phyloP scores from a whole-genome alignment of 192 early-diverging fungal genomes.

The Linnemannia hyalina region DNA sequence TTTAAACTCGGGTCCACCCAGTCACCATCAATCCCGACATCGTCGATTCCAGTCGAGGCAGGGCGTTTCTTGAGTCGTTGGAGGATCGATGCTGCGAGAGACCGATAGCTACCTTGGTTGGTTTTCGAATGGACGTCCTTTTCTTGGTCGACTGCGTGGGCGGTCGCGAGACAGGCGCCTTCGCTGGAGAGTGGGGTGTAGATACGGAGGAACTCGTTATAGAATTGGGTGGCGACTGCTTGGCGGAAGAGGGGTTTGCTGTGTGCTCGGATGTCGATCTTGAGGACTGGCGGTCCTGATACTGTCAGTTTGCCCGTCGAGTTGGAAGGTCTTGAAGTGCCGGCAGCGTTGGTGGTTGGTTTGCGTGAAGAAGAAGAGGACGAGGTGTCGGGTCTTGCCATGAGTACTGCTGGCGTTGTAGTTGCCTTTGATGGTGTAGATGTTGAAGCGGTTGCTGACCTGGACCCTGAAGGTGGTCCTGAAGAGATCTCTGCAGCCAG shows the following conservation, averaged over 20 bases:
- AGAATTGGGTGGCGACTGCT: constrained; percentile 55
- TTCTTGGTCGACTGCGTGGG: constrained; percentile 69
- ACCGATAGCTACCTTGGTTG: constrained; percentile 61
- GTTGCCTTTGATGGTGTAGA: not conserved
- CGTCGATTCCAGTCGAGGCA: constrained; percentile 51
- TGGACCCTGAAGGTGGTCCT: not conserved
- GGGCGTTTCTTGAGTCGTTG: constrained; percentile 69
- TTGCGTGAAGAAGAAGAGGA: not conserved
- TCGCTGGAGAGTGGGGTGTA: constrained; percentile 56
- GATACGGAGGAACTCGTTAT: constrained; percentile 71
- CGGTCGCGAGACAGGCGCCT: constrained; percentile 56
- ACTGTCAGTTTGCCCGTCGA: not conserved
- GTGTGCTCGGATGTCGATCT: constrained; percentile 53
- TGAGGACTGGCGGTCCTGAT: constrained; percentile 57
- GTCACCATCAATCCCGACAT: constrained; percentile 76
- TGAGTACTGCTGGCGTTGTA: constrained; percentile 6
- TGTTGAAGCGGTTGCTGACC: not conserved
- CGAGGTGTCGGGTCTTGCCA: constrained; percentile 24
- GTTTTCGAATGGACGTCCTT: constrained; percentile 52
- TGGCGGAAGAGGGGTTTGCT: constrained; percentile 62
- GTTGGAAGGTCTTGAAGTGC: not conserved
- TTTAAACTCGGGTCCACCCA: constrained; percentile 54
- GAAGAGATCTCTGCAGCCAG: not conserved
- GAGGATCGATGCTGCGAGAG: constrained; percentile 60
- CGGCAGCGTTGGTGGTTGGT: not conserved